Conservation (phyloP, 495 filamentous ascomycete genomes). For the Aspergillus egyptiacus region DNA sequence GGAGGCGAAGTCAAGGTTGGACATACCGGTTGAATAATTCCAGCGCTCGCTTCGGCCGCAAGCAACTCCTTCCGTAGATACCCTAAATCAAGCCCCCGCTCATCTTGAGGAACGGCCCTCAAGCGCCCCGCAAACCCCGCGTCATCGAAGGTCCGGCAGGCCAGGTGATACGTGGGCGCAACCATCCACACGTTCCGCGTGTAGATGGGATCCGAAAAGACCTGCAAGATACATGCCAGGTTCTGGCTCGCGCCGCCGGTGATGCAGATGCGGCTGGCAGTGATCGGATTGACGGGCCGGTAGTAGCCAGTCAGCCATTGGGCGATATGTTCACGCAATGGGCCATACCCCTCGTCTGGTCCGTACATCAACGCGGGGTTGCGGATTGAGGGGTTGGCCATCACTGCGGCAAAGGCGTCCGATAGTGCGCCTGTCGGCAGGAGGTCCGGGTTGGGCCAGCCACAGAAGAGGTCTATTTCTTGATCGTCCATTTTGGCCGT, state of each 20-base stretch:
- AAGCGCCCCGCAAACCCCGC: slow-evolving; percentile 58
- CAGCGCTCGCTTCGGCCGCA: slow-evolving; percentile 30
- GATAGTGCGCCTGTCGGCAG: slow-evolving; percentile 58
- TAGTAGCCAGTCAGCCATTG: slow-evolving; percentile 66
- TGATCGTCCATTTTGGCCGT: slow-evolving; percentile 4
- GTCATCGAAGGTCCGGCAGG: slow-evolving; percentile 74
- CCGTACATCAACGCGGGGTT: slow-evolving; percentile 65
- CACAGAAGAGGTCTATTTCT: slow-evolving; percentile 60
- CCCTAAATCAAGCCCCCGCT: slow-evolving; percentile 62
- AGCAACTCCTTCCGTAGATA: slow-evolving; percentile 47
- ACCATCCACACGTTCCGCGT: slow-evolving; percentile 75
- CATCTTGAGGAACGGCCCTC: slow-evolving; percentile 64
- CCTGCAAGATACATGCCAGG: slow-evolving; percentile 63
- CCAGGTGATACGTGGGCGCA: slow-evolving; percentile 74
- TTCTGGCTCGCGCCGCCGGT: slow-evolving; percentile 76
- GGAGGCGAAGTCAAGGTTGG: not conserved
- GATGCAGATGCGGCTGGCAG: slow-evolving; percentile 62
- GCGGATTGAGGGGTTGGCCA: slow-evolving; percentile 53
- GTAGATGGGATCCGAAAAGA: slow-evolving; percentile 70
- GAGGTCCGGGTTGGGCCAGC: slow-evolving; percentile 66
- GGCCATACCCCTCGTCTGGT: slow-evolving; percentile 66
- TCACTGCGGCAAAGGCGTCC: slow-evolving; percentile 46
- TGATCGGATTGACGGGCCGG: slow-evolving; percentile 33
- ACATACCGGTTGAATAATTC: slow-evolving; percentile 36
- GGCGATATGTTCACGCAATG: slow-evolving; percentile 58